Conservation (phyloP, 2,329 filamentous ascomycete species). For the Pseudogymnoascus sp. region DNA sequence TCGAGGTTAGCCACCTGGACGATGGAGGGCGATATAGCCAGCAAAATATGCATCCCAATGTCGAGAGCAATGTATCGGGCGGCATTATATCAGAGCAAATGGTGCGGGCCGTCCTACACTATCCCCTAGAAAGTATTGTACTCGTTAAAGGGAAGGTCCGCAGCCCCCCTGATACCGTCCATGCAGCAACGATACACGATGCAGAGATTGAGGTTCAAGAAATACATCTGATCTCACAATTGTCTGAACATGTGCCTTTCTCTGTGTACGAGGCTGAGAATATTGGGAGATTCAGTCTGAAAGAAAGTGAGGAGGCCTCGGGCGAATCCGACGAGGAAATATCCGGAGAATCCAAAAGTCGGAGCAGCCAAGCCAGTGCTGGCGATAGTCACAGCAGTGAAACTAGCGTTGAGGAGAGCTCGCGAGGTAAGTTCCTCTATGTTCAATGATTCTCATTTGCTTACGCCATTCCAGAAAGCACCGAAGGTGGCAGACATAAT, state of each 20-base stretch:
- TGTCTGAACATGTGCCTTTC: slow-evolving; percentile 57
- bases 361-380: not conserved
- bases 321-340: slow-evolving; percentile 8
- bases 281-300: slow-evolving; percentile 44
- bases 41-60: slow-evolving; percentile 21
- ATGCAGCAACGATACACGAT: slow-evolving; percentile 66
- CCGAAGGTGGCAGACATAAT: not conserved
- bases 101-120: slow-evolving; percentile 78
- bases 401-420: too few relatives aligned
- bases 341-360: not conserved
- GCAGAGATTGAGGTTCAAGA: slow-evolving; percentile 66
- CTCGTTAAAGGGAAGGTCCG: slow-evolving; percentile 68
- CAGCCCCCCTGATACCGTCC: slow-evolving; percentile 63
- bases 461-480: not conserved
- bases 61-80: not conserved
- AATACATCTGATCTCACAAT: slow-evolving; percentile 52
- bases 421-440: not conserved
- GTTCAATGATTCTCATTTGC: not conserved
- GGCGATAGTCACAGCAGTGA: slow-evolving; percentile 1
- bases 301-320: slow-evolving; percentile 41
- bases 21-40: slow-evolving; percentile 16
- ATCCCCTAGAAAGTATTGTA: slow-evolving; percentile 71
- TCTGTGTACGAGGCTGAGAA: slow-evolving; percentile 64
- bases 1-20: slow-evolving; percentile 32
- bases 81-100: slow-evolving; percentile 62